These are phyloP conservation scores for Carex parvula DNA, from an alignment of 176 grass and related monocot species.

Conservation along the genomic window DNA sequence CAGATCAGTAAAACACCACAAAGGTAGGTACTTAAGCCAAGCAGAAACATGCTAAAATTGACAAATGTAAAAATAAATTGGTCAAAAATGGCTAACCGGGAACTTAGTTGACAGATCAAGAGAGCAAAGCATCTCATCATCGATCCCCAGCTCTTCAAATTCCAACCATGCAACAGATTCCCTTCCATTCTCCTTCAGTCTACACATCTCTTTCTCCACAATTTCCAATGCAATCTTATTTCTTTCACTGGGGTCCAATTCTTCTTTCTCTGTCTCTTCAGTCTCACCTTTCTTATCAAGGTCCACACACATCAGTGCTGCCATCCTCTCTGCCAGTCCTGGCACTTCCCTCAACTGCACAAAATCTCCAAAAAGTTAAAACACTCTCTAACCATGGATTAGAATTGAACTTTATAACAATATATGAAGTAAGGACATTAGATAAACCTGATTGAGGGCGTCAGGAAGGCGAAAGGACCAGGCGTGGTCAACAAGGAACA, in stretches of 20 bases:
- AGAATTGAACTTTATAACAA: neutral
- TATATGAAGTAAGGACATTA: neutral
- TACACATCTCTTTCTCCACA: conserved; percentile 51
- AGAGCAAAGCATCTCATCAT: conserved; percentile 76
- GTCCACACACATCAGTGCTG: conserved; percentile 87
- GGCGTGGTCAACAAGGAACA: conserved; percentile 91
- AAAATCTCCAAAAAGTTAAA: conserved; percentile 7
- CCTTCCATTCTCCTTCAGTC: conserved; percentile 44
- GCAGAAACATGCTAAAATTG: conserved; percentile 11
- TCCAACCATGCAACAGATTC: conserved; percentile 69
- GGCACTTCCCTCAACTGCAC: conserved; percentile 77
- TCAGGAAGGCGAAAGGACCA: conserved; percentile 88
- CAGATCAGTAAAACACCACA: neutral
- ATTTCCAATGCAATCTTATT: conserved; percentile 50
- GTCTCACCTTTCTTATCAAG: conserved; percentile 40
- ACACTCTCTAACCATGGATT: neutral
- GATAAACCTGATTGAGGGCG: conserved; percentile 67
- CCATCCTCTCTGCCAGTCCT: conserved; percentile 79
- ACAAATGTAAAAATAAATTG: neutral
- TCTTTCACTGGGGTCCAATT: conserved; percentile 10
- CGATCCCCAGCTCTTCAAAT: conserved; percentile 81
- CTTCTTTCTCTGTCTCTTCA: conserved; percentile 37
- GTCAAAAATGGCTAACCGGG: conserved; percentile 42
- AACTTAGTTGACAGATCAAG: conserved; percentile 71
- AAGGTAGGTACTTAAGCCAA: neutral